Evolutionary conservation across 352 stramenopile genomes (phyloP), one percentile per base, ranked within the genome.

Genomic region (Phytophthora syringae): DNA sequence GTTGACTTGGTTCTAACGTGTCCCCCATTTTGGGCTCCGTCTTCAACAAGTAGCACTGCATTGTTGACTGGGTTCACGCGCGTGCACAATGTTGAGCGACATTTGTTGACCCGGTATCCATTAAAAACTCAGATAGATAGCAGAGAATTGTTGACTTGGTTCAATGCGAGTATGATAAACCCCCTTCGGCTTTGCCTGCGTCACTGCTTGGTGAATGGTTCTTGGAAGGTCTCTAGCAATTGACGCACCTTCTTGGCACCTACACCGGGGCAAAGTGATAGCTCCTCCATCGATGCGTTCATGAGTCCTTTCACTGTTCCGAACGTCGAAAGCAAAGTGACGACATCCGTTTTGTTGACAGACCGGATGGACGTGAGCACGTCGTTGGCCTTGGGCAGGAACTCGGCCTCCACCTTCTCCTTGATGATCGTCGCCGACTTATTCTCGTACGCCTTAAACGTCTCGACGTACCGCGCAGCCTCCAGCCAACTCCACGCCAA

Each of bases 261-360:
- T 32, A 99, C 83, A 25, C 97, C 97, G 22, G 93, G 92, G 75
- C 96, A 98, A 12, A 98, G 67, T 56, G 88, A 89, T 32, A 99
- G 72, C 66, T 99, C 93, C 52, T 98, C 95, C 67, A 97, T 84
- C 37, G 90, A 96, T 30, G 96, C 95, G 43, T 87, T 84, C 74
- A 95, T 93, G 12, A 98, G 71, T 15, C 88, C 84, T 21, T 83
- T 74, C 5, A 98, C 76, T 1, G 83, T 93, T 22, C 88, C 84
- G 74, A 99, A 99, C 28, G 97, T 97, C 30, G 83, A 89, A 24
- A 98, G 70, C 36, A 99, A 70, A 30, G 94, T 97, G 6, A 91
- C 69, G 7, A 98, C 87, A 80, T 99, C 97, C 30, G 96, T 98
- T 70, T 98, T 98, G 80, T 99, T 99, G 13, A 99, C 83, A 22